Evolutionary conservation across 164 flowering plant species (phyloP).

Genomic region (Litsea cubeba): DNA sequence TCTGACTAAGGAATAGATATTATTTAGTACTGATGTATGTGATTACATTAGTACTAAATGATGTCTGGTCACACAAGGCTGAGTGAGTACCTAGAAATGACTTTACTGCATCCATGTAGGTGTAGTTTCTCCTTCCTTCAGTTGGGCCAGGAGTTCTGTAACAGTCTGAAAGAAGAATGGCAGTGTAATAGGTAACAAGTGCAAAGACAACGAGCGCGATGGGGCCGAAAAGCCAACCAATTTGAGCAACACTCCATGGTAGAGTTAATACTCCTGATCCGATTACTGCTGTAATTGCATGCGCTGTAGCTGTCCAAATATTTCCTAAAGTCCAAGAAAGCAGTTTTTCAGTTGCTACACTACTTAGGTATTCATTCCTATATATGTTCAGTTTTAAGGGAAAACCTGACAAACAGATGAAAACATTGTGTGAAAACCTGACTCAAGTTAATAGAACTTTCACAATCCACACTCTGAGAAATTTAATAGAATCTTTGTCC

Average conservation of each 20-base stretch:
- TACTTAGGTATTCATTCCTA: neutral
- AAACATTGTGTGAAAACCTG: neutral
- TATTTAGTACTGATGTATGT: no score
- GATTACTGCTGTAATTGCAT: constrained; percentile 8
- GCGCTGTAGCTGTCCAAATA: constrained; percentile 13
- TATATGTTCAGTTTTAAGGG: neutral
- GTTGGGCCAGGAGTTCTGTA: constrained; percentile 13
- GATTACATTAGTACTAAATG: no score
- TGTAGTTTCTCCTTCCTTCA: constrained; percentile 9
- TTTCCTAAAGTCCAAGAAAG: constrained; percentile 8
- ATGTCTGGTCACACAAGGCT: neutral
- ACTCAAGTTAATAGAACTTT: neutral
- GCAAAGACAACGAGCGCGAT: constrained; percentile 8
- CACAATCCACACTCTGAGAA: no score
- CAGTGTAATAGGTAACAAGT: constrained; percentile 11
- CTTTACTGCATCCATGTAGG: constrained; percentile 12
- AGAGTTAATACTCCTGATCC: constrained; percentile 16
- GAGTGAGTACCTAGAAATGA: constrained; percentile 6
- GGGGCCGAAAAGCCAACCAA: constrained; percentile 18
- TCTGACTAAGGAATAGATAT: neutral
- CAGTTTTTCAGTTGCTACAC: neutral
- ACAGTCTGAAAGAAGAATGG: constrained; percentile 15
- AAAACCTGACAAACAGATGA: neutral
- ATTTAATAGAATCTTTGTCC: no score
- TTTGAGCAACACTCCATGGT: constrained; percentile 18